phyloP scores from a whole-genome alignment of 202 grass and related monocot species.

The Miscanthus sacchariflorus region DNA sequence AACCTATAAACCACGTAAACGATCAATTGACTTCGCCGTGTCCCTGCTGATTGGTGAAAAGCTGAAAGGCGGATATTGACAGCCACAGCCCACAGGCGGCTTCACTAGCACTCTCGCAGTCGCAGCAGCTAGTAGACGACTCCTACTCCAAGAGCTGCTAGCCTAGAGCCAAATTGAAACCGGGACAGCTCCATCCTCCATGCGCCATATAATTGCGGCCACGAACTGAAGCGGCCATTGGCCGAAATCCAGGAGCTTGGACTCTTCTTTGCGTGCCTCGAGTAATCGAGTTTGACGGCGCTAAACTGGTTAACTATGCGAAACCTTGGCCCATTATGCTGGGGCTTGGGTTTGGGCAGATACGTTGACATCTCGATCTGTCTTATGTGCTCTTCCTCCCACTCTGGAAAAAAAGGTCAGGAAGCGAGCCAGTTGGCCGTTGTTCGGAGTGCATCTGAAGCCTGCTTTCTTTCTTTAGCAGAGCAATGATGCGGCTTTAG shows the following conservation, averaged over 20 bases:
- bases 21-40: not conserved
- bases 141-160: not conserved
- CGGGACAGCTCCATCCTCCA: not conserved
- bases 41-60: not conserved
- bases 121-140: too few relatives aligned
- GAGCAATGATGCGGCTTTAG: slow-evolving; percentile 16
- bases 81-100: too few relatives aligned
- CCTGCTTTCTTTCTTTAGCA: not conserved
- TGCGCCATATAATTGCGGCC: slow-evolving; percentile 40
- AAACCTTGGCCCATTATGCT: not conserved
- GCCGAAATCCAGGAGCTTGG: slow-evolving; percentile 15
- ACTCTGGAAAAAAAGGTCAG: not conserved
- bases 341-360: not conserved
- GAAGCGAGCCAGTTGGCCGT: not conserved
- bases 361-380: not conserved
- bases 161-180: not conserved
- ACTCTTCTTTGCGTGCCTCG: not conserved
- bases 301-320: not conserved
- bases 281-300: not conserved
- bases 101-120: too few relatives aligned
- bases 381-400: not conserved
- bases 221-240: slow-evolving; percentile 22
- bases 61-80: not conserved
- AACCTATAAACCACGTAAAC: too few relatives aligned
- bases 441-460: not conserved